phyloP scores from a whole-genome alignment of 2,329 filamentous ascomycete genomes.

The Trichophyton rubrum region DNA sequence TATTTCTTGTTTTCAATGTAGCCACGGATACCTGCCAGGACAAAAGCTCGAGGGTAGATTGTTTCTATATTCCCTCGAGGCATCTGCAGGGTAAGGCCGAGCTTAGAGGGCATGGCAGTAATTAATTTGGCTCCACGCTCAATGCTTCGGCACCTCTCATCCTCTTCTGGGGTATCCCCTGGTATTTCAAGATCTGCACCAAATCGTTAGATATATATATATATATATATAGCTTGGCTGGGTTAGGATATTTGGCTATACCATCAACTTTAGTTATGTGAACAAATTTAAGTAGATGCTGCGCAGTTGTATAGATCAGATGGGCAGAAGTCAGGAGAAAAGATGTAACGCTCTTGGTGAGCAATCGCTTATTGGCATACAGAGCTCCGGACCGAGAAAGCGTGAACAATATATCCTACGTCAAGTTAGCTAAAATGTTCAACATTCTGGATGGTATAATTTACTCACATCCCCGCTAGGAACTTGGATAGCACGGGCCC shows the following conservation, averaged over 20 bases:
- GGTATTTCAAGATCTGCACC: slow-evolving; percentile 66
- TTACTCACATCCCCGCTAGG: slow-evolving; percentile 29
- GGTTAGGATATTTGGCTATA: slow-evolving; percentile 27
- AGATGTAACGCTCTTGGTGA: slow-evolving; percentile 83
- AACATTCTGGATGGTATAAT: not conserved
- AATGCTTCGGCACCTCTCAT: slow-evolving; percentile 83
- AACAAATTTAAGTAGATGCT: slow-evolving; percentile 87
- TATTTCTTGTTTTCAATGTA: slow-evolving; percentile 74
- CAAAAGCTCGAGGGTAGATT: slow-evolving; percentile 82
- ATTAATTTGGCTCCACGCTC: slow-evolving; percentile 80
- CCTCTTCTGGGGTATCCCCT: slow-evolving; percentile 74
- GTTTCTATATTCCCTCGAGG: slow-evolving; percentile 92
- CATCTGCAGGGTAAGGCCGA: slow-evolving; percentile 84
- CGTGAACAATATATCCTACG: slow-evolving; percentile 43
- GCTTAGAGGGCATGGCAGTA: slow-evolving; percentile 76
- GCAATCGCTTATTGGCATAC: slow-evolving; percentile 59
- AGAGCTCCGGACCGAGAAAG: slow-evolving; percentile 65
- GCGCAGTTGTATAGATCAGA: slow-evolving; percentile 82
- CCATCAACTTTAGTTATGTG: slow-evolving; percentile 59
- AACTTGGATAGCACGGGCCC: slow-evolving; percentile 26
- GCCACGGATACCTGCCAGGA: slow-evolving; percentile 74
- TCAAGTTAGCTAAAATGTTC: slow-evolving; percentile 12
- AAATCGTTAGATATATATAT: not conserved
- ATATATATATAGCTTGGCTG: slow-evolving; percentile 14
- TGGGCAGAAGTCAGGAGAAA: slow-evolving; percentile 72